Evolutionary conservation across 2,329 filamentous ascomycete genomes (phyloP).

Genomic region (Botrytis galanthina): DNA sequence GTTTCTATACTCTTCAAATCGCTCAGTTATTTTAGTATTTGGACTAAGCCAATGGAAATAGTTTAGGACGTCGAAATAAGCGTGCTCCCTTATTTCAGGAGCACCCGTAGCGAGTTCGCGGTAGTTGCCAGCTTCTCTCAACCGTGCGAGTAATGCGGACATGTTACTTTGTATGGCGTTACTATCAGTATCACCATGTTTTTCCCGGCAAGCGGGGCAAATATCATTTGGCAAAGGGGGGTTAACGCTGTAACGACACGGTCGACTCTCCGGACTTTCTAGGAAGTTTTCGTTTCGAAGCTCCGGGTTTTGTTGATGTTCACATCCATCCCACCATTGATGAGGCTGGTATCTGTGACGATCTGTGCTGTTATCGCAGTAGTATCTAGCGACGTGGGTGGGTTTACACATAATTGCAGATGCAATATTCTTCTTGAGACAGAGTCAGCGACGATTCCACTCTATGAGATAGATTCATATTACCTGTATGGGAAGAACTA

Average conservation of each 20-base stretch:
- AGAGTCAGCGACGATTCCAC: not conserved
- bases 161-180: not conserved
- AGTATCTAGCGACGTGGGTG: not conserved
- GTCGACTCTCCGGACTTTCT: fast-evolving
- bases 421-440: not conserved
- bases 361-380: fast-evolving
- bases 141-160: not conserved
- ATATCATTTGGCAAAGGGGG: not conserved
- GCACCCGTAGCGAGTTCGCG: too few relatives aligned
- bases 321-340: not conserved
- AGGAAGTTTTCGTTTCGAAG: not conserved
- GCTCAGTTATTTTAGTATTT: too few relatives aligned
- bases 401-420: not conserved
- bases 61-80: too few relatives aligned
- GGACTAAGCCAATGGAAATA: too few relatives aligned
- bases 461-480: not conserved
- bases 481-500: not conserved
- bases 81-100: too few relatives aligned
- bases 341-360: not conserved
- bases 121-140: not conserved
- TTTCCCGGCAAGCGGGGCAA: not conserved
- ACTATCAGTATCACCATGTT: too few relatives aligned
- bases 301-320: fast-evolving
- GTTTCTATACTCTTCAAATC: too few relatives aligned
- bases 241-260: fast-evolving